Percentiles rank a stretch among this genome's conserved stretches.
These are phyloP conservation scores for Antitrichia curtipendula DNA, from an alignment of 225 moss, liverwort and hornwort species.

Conservation along the genomic window DNA sequence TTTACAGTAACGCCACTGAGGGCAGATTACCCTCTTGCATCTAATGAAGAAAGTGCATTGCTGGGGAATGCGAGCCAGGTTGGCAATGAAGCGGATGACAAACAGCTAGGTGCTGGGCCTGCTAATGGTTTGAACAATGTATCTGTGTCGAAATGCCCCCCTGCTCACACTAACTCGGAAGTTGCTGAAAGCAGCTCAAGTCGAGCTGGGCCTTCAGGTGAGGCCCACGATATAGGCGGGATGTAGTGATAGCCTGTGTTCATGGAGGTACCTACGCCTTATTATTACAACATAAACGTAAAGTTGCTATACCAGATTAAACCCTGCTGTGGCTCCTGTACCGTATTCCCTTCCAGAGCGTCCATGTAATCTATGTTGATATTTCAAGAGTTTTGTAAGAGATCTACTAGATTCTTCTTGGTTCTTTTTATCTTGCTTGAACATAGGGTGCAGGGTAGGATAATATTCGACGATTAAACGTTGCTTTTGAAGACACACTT, in stretches of 20 bases:
- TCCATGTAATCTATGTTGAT: background rate
- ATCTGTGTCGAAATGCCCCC: slow-evolving; percentile 2
- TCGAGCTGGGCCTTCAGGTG: slow-evolving; percentile 25
- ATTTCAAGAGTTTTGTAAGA: background rate
- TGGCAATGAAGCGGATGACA: slow-evolving; percentile 10
- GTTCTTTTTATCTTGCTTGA: background rate
- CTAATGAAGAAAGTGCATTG: slow-evolving; percentile 13
- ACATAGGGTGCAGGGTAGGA: background rate
- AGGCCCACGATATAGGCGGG: background rate
- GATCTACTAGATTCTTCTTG: background rate
- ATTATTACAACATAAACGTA: background rate
- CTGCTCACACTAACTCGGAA: background rate
- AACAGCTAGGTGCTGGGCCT: background rate
- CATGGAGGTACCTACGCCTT: background rate
- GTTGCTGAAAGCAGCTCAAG: slow-evolving; percentile 39
- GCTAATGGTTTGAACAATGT: slow-evolving; percentile 1
- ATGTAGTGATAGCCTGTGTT: background rate
- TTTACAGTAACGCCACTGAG: background rate
- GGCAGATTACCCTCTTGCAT: background rate
- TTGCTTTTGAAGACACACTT: background rate
- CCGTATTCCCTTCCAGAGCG: background rate
- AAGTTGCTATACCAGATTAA: background rate
- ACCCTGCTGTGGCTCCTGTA: background rate
- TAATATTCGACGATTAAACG: background rate
- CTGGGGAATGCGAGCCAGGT: slow-evolving; percentile 20